Evolutionary conservation across 768 basidiomycete species (phyloP).

Genomic region (Mycena venus): DNA sequence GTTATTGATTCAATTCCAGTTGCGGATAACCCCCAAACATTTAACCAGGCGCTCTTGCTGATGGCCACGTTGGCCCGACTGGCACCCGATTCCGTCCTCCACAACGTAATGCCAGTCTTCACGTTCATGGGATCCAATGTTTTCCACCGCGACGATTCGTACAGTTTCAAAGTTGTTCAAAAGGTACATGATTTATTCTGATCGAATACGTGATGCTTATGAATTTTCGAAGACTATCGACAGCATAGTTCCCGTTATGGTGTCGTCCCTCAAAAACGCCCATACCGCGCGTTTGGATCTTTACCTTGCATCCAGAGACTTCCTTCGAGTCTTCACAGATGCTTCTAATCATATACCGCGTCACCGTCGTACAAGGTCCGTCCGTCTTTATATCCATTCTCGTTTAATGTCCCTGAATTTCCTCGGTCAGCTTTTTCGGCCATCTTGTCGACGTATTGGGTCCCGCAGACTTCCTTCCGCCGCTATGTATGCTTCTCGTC

Average conservation of each 20-base stretch:
- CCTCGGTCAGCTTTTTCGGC: slow-evolving; percentile 79
- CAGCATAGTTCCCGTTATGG: slow-evolving; percentile 94
- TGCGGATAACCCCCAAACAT: slow-evolving; percentile 93
- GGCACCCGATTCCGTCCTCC: slow-evolving; percentile 91
- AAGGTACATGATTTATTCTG: slow-evolving; percentile 64
- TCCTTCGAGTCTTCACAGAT: slow-evolving; percentile 93
- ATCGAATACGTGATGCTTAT: slow-evolving; percentile 5
- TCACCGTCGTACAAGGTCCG: slow-evolving; percentile 90
- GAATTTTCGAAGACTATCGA: slow-evolving; percentile 80
- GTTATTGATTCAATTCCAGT: slow-evolving; percentile 57
- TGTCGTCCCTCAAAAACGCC: slow-evolving; percentile 76
- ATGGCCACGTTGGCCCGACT: slow-evolving; percentile 88
- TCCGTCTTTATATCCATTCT: slow-evolving; percentile 22
- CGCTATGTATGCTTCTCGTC: slow-evolving; percentile 86
- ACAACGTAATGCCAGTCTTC: slow-evolving; percentile 98
- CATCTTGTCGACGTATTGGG: slow-evolving; percentile 90
- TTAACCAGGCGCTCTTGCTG: slow-evolving; percentile 91
- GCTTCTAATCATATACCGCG: slow-evolving; percentile 93
- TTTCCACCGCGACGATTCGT: slow-evolving; percentile 95
- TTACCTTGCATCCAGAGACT: slow-evolving; percentile 79
- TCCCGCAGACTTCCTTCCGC: slow-evolving; percentile 82
- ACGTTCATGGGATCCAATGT: slow-evolving; percentile 99
- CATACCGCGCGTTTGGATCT: slow-evolving; percentile 70
- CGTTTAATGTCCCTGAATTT: slow-evolving; percentile 22
- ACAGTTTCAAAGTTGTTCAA: slow-evolving; percentile 95